These are phyloP conservation scores for Cupressus sempervirens DNA, from an alignment of 75 land plant genomes.

Conservation along the genomic window DNA sequence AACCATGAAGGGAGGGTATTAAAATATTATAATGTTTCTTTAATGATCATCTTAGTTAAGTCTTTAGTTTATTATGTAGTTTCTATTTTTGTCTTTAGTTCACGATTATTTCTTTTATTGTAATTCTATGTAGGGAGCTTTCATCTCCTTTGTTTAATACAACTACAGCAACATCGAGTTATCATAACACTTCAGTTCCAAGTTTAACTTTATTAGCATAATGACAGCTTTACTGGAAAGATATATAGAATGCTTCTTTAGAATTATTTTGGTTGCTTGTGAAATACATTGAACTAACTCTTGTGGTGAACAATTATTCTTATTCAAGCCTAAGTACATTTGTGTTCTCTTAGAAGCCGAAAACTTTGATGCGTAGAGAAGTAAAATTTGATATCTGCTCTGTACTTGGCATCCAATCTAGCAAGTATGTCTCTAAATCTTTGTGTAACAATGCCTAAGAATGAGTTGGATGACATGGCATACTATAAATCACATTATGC, in stretches of 20 bases:
- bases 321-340: too few relatives aligned
- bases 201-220: not conserved
- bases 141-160: too few relatives aligned
- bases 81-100: too few relatives aligned
- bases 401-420: constrained; percentile 81
- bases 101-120: too few relatives aligned
- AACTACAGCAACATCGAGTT: too few relatives aligned
- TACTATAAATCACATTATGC: constrained; percentile 59
- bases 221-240: not conserved
- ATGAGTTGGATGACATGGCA: constrained; percentile 93
- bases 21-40: too few relatives aligned
- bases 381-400: not conserved
- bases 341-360: not conserved
- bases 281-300: not conserved
- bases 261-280: not conserved
- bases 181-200: too few relatives aligned
- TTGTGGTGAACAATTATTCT: not conserved
- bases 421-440: constrained; percentile 67
- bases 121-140: too few relatives aligned
- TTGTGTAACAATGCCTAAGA: constrained; percentile 73
- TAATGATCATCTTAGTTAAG: too few relatives aligned
- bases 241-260: not conserved
- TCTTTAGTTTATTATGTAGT: too few relatives aligned
- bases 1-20: too few relatives aligned
- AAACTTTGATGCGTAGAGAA: not conserved